Conservation (phyloP, 257 asterid species). For the Rubia yunnanensis region DNA sequence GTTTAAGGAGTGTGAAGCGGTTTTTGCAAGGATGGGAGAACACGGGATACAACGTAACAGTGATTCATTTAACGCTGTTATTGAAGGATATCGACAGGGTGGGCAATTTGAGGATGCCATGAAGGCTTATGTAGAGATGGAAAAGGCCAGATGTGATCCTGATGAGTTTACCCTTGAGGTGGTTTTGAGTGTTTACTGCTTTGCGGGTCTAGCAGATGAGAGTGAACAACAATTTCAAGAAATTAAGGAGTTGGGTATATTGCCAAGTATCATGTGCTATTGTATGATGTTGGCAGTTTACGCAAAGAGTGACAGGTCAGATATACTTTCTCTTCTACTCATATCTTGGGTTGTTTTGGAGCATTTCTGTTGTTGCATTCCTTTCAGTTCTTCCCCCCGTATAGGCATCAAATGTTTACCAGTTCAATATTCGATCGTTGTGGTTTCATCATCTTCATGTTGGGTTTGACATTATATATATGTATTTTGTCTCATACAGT, state of each 20-base stretch:
- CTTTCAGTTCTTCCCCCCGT: neutral
- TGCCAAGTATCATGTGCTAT: constrained; percentile 89
- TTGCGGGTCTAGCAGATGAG: constrained; percentile 88
- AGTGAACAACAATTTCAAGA: constrained; percentile 81
- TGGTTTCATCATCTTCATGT: neutral
- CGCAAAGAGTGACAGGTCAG: constrained; percentile 73
- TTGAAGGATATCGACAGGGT: constrained; percentile 87
- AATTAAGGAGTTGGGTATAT: constrained; percentile 75
- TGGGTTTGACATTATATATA: neutral
- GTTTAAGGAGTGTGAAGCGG: constrained; percentile 82
- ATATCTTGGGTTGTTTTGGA: constrained; percentile 5
- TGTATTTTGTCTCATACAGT: no score
- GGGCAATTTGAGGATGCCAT: constrained; percentile 90
- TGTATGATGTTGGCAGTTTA: constrained; percentile 89
- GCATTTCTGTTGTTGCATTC: neutral
- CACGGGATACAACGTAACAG: constrained; percentile 50
- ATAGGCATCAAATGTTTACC: neutral
- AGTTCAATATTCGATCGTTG: neutral
- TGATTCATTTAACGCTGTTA: constrained; percentile 64
- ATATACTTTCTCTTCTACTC: constrained; percentile 7
- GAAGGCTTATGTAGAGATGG: constrained; percentile 91
- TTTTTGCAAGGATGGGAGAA: constrained; percentile 62
- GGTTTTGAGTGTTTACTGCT: constrained; percentile 86
- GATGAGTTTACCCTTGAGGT: constrained; percentile 94
- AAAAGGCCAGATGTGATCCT: constrained; percentile 80